Evolutionary conservation across 2,329 filamentous ascomycete species (phyloP).

Genomic region (Chalaropsis ovoidea): DNA sequence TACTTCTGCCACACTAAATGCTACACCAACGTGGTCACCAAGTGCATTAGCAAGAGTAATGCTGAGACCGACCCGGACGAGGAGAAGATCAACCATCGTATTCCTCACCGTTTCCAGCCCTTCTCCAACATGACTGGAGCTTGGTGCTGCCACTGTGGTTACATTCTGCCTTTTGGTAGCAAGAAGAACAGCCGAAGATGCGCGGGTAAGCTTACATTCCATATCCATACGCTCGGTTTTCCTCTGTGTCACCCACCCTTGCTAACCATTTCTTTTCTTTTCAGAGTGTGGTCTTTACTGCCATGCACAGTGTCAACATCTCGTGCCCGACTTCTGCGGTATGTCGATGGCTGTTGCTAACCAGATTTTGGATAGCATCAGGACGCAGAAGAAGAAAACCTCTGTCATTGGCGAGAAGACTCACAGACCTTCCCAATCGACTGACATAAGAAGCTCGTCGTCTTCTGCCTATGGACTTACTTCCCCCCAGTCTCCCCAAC

Average conservation of each 20-base stretch:
- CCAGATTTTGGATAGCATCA: conserved; percentile 78
- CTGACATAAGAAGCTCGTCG: conserved; percentile 38
- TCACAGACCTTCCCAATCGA: conserved; percentile 43
- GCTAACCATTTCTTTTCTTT: conserved; percentile 30
- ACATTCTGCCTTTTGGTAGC: conserved; percentile 75
- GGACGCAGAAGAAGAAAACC: conserved; percentile 59
- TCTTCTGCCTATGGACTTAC: conserved; percentile 30
- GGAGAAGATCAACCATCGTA: conserved; percentile 98
- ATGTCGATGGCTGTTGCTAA: conserved; percentile 99
- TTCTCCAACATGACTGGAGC: conserved; percentile 97
- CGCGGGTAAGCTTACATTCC: conserved; percentile 48
- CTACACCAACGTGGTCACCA: conserved; percentile 91
- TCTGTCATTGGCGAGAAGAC: conserved; percentile 54
- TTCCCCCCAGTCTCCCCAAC: conserved; percentile 29
- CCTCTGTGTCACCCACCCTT: no score
- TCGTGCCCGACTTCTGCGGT: conserved; percentile 96
- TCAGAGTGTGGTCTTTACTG: conserved; percentile 83
- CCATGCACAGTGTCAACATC: conserved; percentile 81
- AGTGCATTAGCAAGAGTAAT: conserved; percentile 99
- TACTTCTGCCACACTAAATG: conserved; percentile 99
- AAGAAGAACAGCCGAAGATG: conserved; percentile 93
- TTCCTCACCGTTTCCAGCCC: conserved; percentile 92
- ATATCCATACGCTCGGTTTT: neutral
- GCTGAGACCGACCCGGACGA: conserved; percentile 97
- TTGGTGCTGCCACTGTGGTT: conserved; percentile 98